phyloP scores from a whole-genome alignment of 371 early-diverging fungal species.

The Actinomortierella wolfii region DNA sequence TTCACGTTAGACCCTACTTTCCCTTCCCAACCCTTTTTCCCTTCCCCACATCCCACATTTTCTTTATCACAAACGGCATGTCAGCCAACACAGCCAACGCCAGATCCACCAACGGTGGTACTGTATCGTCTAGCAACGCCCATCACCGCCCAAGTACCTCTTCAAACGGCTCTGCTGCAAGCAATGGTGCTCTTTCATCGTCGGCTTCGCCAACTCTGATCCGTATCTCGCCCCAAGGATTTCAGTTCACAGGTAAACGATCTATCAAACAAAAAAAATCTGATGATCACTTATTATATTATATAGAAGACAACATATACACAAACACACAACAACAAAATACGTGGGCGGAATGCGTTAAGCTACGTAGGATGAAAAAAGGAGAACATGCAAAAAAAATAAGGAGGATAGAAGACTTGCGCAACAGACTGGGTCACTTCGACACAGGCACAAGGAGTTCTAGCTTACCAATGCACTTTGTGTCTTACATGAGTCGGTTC shows the following conservation, averaged over 20 bases:
- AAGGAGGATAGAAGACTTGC: background rate
- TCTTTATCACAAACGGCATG: too few species aligned
- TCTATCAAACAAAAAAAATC: background rate
- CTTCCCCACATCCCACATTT: too few species aligned
- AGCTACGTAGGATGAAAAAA: background rate
- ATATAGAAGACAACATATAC: background rate
- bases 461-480: too few species aligned
- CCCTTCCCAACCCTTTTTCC: too few species aligned
- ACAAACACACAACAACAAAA: background rate
- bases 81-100: too few species aligned
- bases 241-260: slow-evolving; percentile 44
- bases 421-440: background rate
- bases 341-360: background rate
- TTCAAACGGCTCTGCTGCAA: too few species aligned
- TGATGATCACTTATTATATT: background rate
- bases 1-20: too few species aligned
- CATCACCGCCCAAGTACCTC: too few species aligned
- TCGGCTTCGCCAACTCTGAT: slow-evolving; percentile 5
- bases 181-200: too few species aligned
- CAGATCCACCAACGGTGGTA: too few species aligned
- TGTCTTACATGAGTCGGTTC: background rate
- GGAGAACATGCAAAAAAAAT: background rate
- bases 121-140: too few species aligned
- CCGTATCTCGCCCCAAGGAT: slow-evolving; percentile 41
- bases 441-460: too few species aligned